Percentiles rank a stretch among this genome's conserved stretches.
Evolutionary conservation across 768 basidiomycete genomes (phyloP).

Genomic region (Gautieria morchelliformis): DNA sequence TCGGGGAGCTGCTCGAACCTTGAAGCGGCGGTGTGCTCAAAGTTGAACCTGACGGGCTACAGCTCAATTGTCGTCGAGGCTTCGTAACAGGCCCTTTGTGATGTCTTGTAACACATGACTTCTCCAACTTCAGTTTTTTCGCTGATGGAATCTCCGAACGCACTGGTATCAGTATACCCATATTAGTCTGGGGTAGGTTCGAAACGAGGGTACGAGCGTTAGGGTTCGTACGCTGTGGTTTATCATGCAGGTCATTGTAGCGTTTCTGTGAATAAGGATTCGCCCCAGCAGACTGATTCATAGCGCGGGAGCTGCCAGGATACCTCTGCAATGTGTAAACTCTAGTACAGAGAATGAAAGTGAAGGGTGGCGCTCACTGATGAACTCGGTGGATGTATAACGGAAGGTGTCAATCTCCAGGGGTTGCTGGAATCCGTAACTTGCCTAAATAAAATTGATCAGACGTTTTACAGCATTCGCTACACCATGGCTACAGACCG

Average conservation of each 20-base stretch:
- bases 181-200: not conserved
- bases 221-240: not conserved
- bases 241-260: no score
- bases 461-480: not conserved
- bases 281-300: no score
- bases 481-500: not conserved
- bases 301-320: no score
- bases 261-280: no score
- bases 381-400: not conserved
- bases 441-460: not conserved
- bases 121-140: not conserved
- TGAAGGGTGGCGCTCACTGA: not conserved
- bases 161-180: not conserved
- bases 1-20: not conserved
- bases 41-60: not conserved
- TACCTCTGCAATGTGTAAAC: not conserved
- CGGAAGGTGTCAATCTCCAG: not conserved
- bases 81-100: not conserved
- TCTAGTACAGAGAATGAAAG: not conserved
- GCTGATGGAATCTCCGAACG: not conserved
- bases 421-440: not conserved
- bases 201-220: not conserved
- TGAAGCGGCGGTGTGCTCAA: not conserved
- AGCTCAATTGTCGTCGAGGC: not conserved
- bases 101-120: not conserved